phyloP scores from a whole-genome alignment of 805 yeast genomes.

The Wickerhamomyces alni region DNA sequence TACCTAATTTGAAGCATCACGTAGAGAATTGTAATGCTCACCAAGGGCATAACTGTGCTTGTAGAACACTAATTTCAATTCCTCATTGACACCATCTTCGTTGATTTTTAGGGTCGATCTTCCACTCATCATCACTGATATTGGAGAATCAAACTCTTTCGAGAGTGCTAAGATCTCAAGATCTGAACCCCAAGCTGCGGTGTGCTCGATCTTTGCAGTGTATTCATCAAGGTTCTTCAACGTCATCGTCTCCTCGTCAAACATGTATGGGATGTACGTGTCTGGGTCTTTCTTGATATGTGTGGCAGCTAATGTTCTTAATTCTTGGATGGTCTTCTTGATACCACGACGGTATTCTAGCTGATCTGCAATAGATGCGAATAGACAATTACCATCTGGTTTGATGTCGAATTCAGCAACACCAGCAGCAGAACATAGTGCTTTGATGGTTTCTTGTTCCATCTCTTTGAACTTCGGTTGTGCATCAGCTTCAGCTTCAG shows the following conservation, averaged over 20 bases:
- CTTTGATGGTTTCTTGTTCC: conserved; percentile 62
- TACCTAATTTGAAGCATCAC: conserved; percentile 27
- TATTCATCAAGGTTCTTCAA: conserved; percentile 64
- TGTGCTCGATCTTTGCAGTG: conserved; percentile 57
- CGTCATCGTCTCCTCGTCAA: conserved; percentile 69
- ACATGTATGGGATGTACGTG: conserved; percentile 73
- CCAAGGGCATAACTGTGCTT: conserved; percentile 86
- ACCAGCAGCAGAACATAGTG: conserved; percentile 41
- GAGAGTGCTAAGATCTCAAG: conserved; percentile 83
- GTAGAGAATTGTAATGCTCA: conserved; percentile 87
- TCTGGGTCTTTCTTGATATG: conserved; percentile 61
- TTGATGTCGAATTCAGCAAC: conserved; percentile 61
- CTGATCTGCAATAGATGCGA: conserved; percentile 82
- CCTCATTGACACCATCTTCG: conserved; percentile 42
- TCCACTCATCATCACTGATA: conserved; percentile 76
- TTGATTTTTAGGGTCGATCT: conserved; percentile 60
- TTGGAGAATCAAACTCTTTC: conserved; percentile 61
- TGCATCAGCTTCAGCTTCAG: conserved; percentile 59
- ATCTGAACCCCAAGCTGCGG: conserved; percentile 96
- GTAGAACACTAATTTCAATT: conserved; percentile 70
- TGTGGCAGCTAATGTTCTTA: conserved; percentile 60
- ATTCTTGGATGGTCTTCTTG: conserved; percentile 36
- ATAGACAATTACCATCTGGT: conserved; percentile 94
- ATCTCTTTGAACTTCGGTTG: conserved; percentile 64
- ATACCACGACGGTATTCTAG: conserved; percentile 44